Base-by-base conservation (phyloP, 2,329 filamentous ascomycete genomes). In the Fusarium protoensiforme region DNA sequence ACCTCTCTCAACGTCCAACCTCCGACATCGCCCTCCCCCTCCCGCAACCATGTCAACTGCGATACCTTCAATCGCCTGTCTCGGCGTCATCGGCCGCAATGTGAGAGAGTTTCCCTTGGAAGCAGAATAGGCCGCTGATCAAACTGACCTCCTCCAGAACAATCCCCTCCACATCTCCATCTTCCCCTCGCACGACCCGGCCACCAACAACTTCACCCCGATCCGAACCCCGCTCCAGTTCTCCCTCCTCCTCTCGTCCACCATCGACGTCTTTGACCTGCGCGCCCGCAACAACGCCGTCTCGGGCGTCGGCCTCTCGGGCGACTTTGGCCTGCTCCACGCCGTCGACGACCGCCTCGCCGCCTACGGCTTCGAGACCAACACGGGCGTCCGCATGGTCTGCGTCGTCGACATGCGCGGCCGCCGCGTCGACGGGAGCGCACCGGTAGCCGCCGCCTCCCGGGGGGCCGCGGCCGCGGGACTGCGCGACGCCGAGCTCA, bases 301-400 rank as follows among this genome's bases (percentile, higher is more conserved):
- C 62, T 78, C 81, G 22, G 83, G 82, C 51, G 82, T 83, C 29
- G 85, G 86, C 10, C 83, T 90, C 48, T 93, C 94, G 59, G 95
- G 96, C 77, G 96, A 98, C 81, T 92, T 96, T 75, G 96, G 96
- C 33, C 89, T 98, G 14, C 88, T 99, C 59, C 96, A 98, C 84
- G 95, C 95, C 67, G 88, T 98, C 68, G 96, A 98, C 85, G 96
- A 99, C 84, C 90, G 95, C 29, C 88, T 98, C 54, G 95, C 95
- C 38, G 93, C 95, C 75, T 99, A 98, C 85, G 96, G 96, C 78
- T 98, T 94, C 91, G 90, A 98, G 83, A 98, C 96, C 65, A 98
- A 98, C 83, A 98, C 96, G 29, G 95, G 95, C 43, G 91, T 98
- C 72, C 95, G 96, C 81, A 92, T 99, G 79, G 91, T 98, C 36